Percentiles rank a stretch among this genome's conserved stretches.
Evolutionary conservation across 2,329 filamentous ascomycete species (phyloP).

Genomic region (Clonostachys solani): DNA sequence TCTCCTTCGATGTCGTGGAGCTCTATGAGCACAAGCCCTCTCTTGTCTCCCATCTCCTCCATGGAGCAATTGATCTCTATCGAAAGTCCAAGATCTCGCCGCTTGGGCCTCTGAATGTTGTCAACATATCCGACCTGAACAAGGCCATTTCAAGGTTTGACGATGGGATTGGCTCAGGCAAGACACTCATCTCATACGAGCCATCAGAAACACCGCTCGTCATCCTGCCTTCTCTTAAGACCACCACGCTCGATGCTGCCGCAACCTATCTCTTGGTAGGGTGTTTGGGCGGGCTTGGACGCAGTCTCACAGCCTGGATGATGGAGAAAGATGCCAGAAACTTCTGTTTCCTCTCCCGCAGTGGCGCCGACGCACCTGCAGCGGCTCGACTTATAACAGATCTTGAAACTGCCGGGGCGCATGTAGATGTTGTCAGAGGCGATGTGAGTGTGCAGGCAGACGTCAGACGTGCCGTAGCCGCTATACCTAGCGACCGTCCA

Average conservation of each 20-base stretch:
- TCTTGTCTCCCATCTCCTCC: constrained; percentile 1
- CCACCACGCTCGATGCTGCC: constrained; percentile 18
- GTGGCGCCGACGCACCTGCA: constrained; percentile 20
- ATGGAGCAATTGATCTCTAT: constrained; percentile 1
- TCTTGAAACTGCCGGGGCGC: constrained; percentile 1
- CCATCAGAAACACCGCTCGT: too few relatives aligned
- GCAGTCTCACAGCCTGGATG: constrained; percentile 46
- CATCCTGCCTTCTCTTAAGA: too few relatives aligned
- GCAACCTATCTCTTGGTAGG: constrained; percentile 52
- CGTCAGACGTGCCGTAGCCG: not conserved
- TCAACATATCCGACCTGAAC: constrained; percentile 1
- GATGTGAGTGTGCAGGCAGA: not conserved
- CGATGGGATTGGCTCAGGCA: too few relatives aligned
- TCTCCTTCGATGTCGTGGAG: constrained; percentile 6
- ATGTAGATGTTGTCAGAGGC: not conserved
- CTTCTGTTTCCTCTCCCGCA: constrained; percentile 49
- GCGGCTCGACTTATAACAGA: constrained; percentile 6
- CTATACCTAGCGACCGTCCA: constrained; percentile 8
- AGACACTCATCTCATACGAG: too few relatives aligned
- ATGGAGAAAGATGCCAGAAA: constrained; percentile 44
- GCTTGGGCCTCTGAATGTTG: constrained; percentile 3
- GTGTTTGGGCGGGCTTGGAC: constrained; percentile 53
- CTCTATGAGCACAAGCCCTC: not conserved
- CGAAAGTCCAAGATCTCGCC: not conserved
- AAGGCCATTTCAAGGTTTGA: too few relatives aligned